Evolutionary conservation across 306 rosid species (phyloP), one percentile per base, ranked within the genome.

Genomic region (Psophocarpus tetragonolobus): DNA sequence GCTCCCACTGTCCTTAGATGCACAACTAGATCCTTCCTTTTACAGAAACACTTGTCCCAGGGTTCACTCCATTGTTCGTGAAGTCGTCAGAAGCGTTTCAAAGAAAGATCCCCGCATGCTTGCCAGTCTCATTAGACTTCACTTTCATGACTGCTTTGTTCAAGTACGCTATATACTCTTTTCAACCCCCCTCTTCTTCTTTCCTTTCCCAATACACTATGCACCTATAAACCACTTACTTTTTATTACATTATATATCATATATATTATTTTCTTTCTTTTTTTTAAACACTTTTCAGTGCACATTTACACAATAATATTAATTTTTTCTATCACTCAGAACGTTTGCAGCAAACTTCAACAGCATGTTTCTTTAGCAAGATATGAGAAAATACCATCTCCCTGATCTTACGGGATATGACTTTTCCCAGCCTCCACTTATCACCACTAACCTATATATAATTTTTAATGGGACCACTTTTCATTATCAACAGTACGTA

Each of bases 71-170:
- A 66, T 73, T 50, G 84, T 88, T 0, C 53, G 64, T 5, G 56
- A 20, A 2, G 76, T 81, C 2, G 30, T 85, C 3, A 3, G 27
- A 0, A n/a, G 15, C 0, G 86, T 82, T 70, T 68, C 82, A 3
- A 53, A 10, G 51, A 29, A 69, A 0, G 89, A 88, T 38, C 71
- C 85, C 0, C 80, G 87, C 0, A 83, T 85, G 8, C 73, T 76
- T 6, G 89, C 82, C 1, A 83, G 87, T 66, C 78, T 87, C 73
- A 0, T 67, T 14, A 77, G 91, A 79, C 82, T 87, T 66, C 87
- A 83, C 50, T 87, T 87, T 51, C 91, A 88, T 38, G 91, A 88
- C 7, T 88, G 91, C 68, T 88, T 88, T 17, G 90, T 88, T 60
- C 81, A 79, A 17, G 92, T 88, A 60, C 5, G 70, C n/a, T n/a